Base-by-base conservation (phyloP, 2,329 filamentous ascomycete genomes). In the Neofusicoccum laricinum region DNA sequence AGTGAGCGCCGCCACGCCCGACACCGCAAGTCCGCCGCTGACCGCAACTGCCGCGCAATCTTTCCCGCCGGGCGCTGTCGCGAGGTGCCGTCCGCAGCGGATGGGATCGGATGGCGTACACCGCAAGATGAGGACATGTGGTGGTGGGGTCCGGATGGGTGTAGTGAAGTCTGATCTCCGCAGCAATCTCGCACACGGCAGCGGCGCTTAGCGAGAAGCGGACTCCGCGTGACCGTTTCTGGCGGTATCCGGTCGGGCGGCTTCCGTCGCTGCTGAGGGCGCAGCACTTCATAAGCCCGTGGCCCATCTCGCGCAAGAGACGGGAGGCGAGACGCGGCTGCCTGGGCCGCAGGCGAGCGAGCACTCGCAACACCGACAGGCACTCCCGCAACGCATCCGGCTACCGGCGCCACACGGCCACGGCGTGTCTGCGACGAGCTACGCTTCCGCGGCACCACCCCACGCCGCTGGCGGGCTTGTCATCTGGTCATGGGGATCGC, bases 1-100 rank as follows among this genome's bases (percentile, higher is more conserved):
- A 58, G 55, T 45, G 40, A 30, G 15, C 5, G 36, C 40, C 19
- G 10, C 11, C 10, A 25, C 3, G 21, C 19, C 36, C 40, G 55
- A 58, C 55, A 58, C 55, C 55, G 55, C 55, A 58, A 45, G 25
- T 58, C 55, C 25, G 15, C n/a, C n/a, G 55, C 17, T 58, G 55
- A 58, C 55, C 55, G 55, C 55, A 58, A 46, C 40, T 36, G 40
- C 25, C 55, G 25, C 55, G 51, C 40, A 17, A 14, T 17, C 21
- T 7, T 15, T 8, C 40, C 40, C 5, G 7, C 25, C 14, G 8
- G 25, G n/a, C 15, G 41, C 55, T 15, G n/a, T 45, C 55, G 25
- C 40, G 40, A 41, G 40, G 25, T 10, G 10, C 21, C 30, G 2
- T 3, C 25, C 17, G 55, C 25, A 25, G 55, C 53, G 40, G 25